Conservation (phyloP, 352 stramenopile genomes). For the Globisporangium okanoganense region DNA sequence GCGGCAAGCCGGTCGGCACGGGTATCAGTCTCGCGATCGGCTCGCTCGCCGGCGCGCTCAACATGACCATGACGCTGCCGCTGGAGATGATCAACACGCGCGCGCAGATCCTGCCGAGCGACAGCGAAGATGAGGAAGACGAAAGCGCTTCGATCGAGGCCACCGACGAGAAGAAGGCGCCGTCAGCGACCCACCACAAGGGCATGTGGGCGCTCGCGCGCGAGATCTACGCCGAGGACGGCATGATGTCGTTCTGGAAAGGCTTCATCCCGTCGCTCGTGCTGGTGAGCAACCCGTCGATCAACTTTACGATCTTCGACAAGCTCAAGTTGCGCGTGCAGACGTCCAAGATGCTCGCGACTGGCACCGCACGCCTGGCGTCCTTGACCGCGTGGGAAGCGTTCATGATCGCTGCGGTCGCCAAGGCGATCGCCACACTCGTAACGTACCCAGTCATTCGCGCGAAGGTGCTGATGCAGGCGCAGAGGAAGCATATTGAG, state of each 20-base stretch:
- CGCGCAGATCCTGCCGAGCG: conserved; percentile 62
- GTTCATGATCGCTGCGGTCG: conserved; percentile 78
- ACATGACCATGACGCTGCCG: conserved; percentile 86
- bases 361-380: conserved; percentile 29
- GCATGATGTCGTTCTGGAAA: conserved; percentile 80
- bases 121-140: conserved; percentile 35
- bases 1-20: conserved; percentile 42
- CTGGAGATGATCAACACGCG: conserved; percentile 87
- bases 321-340: conserved; percentile 73
- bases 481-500: conserved; percentile 56
- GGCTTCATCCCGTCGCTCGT: conserved; percentile 86
- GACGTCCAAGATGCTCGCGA: conserved; percentile 42
- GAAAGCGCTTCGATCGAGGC: conserved; percentile 19
- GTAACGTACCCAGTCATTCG: conserved; percentile 89
- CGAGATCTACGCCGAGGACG: conserved; percentile 71
- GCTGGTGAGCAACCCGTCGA: conserved; percentile 85
- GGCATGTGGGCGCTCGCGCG: conserved; percentile 43
- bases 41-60: conserved; percentile 76
- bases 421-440: conserved; percentile 81
- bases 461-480: conserved; percentile 86
- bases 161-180: conserved; percentile 1
- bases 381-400: conserved; percentile 65
- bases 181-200: conserved; percentile 16
- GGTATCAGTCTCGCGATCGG: conserved; percentile 72
- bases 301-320: conserved; percentile 90